These are phyloP conservation scores for Knoxdaviesia capensis DNA, from an alignment of 2,329 filamentous ascomycete species.

Conservation along the genomic window DNA sequence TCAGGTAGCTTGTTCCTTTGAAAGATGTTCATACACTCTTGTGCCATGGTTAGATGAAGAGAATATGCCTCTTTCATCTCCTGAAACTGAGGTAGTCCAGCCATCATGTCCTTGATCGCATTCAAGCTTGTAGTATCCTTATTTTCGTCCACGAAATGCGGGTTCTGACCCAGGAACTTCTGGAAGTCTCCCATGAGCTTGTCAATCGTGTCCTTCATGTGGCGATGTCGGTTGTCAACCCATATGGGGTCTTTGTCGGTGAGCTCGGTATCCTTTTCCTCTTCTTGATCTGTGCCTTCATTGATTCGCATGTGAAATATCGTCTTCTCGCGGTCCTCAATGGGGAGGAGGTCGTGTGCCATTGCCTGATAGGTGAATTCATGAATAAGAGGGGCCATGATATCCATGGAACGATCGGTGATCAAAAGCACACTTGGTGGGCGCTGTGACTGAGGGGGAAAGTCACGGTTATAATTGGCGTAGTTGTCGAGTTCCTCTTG, in stretches of 20 bases:
- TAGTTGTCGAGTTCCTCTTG: slow-evolving; percentile 85
- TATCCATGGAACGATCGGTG: slow-evolving; percentile 81
- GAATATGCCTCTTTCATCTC: slow-evolving; percentile 92
- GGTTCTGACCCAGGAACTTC: slow-evolving; percentile 77
- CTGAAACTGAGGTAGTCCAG: slow-evolving; percentile 81
- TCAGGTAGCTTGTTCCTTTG: slow-evolving; percentile 70
- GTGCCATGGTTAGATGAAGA: slow-evolving; percentile 86
- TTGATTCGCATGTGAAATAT: slow-evolving; percentile 69
- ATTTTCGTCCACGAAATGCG: slow-evolving; percentile 66
- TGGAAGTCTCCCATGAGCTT: slow-evolving; percentile 85
- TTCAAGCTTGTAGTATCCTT: slow-evolving; percentile 59
- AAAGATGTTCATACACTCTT: slow-evolving; percentile 92
- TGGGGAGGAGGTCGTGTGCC: slow-evolving; percentile 80
- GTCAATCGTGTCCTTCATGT: slow-evolving; percentile 96
- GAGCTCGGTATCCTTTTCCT: slow-evolving; percentile 83
- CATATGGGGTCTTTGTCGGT: slow-evolving; percentile 82
- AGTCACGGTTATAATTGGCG: slow-evolving; percentile 64
- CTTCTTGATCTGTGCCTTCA: slow-evolving; percentile 45
- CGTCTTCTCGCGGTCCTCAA: slow-evolving; percentile 75
- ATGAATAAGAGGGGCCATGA: slow-evolving; percentile 72
- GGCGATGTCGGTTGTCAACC: slow-evolving; percentile 81
- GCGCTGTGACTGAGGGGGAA: slow-evolving; percentile 58
- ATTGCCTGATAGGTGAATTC: slow-evolving; percentile 98
- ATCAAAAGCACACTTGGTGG: slow-evolving; percentile 72
- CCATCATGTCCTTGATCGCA: slow-evolving; percentile 93